phyloP scores from a whole-genome alignment of 1,139 yeast species.

The Blastobotrys apis region DNA sequence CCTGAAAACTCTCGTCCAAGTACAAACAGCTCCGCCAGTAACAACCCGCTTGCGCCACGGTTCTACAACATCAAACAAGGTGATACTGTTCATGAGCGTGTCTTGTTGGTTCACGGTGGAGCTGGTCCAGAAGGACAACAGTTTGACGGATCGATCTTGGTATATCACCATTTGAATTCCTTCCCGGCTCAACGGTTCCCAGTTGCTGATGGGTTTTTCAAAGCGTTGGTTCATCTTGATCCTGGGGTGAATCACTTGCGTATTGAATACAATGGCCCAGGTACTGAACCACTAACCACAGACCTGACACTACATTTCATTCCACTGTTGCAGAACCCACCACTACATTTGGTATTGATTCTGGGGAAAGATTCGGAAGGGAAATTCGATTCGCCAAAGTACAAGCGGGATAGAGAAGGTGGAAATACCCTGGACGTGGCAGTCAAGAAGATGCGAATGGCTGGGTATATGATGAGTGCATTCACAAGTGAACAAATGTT shows the following conservation, averaged over 20 bases:
- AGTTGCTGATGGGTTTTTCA: slow-evolving; percentile 65
- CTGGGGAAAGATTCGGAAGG: slow-evolving; percentile 75
- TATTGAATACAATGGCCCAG: slow-evolving; percentile 28
- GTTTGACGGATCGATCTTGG: slow-evolving; percentile 39
- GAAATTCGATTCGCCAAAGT: slow-evolving; percentile 65
- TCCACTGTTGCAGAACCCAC: slow-evolving; percentile 66
- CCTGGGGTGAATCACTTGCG: slow-evolving; percentile 46
- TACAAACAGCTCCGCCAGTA: not conserved
- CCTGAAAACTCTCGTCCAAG: not conserved
- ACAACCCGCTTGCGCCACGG: slow-evolving; percentile 20
- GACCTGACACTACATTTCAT: slow-evolving; percentile 44
- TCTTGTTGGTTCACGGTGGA: slow-evolving; percentile 33
- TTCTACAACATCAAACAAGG: slow-evolving; percentile 24
- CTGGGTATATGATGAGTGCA: slow-evolving; percentile 88
- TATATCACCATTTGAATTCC: slow-evolving; percentile 44
- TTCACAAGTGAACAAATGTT: slow-evolving; percentile 91
- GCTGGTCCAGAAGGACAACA: slow-evolving; percentile 28
- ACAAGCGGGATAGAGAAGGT: slow-evolving; percentile 51
- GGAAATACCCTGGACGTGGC: slow-evolving; percentile 75
- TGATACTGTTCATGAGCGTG: slow-evolving; percentile 31
- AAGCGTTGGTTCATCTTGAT: slow-evolving; percentile 66
- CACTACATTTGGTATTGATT: slow-evolving; percentile 73
- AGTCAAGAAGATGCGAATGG: slow-evolving; percentile 69
- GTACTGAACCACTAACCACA: slow-evolving; percentile 9
- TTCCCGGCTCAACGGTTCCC: slow-evolving; percentile 74